Percentiles rank a stretch among this genome's conserved stretches.
These are phyloP conservation scores for Cichorium intybus DNA, from an alignment of 140 eudicot genomes.

Conservation along the genomic window DNA sequence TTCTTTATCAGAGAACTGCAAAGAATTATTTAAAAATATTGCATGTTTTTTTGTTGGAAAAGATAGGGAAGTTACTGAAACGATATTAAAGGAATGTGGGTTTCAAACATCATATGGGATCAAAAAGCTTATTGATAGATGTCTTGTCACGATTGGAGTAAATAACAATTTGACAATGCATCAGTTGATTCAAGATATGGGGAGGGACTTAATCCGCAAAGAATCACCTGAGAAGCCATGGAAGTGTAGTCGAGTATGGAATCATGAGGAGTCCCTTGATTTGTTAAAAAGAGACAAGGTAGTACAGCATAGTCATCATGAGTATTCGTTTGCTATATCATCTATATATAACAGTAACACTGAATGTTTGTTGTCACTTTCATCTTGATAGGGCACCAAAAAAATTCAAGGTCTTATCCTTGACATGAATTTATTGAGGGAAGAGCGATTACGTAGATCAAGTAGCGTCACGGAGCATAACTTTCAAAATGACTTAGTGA, in stretches of 20 bases:
- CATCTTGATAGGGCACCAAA: too few relatives aligned
- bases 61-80: background rate
- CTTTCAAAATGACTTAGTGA: background rate
- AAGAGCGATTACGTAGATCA: background rate
- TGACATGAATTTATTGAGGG: background rate
- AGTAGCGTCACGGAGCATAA: background rate
- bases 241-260: slow-evolving; percentile 13
- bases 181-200: slow-evolving; percentile 10
- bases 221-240: slow-evolving; percentile 11
- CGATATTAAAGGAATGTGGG: background rate
- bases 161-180: background rate
- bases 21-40: background rate
- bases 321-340: too few relatives aligned
- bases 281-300: background rate
- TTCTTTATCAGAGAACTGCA: background rate
- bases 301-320: too few relatives aligned
- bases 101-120: background rate
- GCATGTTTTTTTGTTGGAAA: background rate
- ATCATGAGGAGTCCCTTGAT: background rate
- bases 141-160: background rate
- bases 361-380: too few relatives aligned
- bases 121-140: background rate
- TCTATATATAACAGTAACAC: too few relatives aligned
- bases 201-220: slow-evolving; percentile 4
- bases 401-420: too few relatives aligned